Conservation (phyloP, 306 rosid species). For the Pueraria montana region DNA sequence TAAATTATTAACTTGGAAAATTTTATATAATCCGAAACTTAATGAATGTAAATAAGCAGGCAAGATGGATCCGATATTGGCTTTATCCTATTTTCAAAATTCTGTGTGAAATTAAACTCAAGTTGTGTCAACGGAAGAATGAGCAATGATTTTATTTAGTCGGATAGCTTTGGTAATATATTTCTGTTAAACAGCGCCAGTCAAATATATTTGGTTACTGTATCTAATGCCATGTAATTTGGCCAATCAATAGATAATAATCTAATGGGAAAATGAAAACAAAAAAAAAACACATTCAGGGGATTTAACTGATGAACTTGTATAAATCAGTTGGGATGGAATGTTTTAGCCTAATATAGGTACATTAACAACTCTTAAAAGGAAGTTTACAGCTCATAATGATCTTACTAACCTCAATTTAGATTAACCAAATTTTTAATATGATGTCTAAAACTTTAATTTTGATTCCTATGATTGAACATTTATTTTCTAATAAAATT, state of each 20-base stretch:
- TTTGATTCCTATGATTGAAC: neutral
- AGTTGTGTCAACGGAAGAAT: neutral
- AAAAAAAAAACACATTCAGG: neutral
- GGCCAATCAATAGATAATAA: too few species aligned
- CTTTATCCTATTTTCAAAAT: neutral
- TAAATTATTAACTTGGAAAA: neutral
- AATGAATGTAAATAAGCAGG: neutral
- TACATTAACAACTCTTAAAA: neutral
- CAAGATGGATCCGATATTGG: neutral
- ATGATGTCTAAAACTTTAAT: neutral
- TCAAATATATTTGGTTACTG: neutral
- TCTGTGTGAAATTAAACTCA: neutral
- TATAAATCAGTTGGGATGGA: neutral
- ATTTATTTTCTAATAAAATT: conserved; percentile 2
- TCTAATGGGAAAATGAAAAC: neutral
- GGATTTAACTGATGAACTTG: neutral
- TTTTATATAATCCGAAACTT: neutral
- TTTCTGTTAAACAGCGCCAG: neutral
- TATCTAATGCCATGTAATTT: too few species aligned
- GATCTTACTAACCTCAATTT: too few species aligned
- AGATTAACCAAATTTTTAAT: too few species aligned
- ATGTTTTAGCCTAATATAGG: neutral
- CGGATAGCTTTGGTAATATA: neutral
- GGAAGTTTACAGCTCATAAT: too few species aligned
- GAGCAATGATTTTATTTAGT: neutral